A percentile compares a stretch with the other conserved stretches of the same genome.
Conservation (phyloP, 177 flowering plant species). For the Vitis hybrid region DNA sequence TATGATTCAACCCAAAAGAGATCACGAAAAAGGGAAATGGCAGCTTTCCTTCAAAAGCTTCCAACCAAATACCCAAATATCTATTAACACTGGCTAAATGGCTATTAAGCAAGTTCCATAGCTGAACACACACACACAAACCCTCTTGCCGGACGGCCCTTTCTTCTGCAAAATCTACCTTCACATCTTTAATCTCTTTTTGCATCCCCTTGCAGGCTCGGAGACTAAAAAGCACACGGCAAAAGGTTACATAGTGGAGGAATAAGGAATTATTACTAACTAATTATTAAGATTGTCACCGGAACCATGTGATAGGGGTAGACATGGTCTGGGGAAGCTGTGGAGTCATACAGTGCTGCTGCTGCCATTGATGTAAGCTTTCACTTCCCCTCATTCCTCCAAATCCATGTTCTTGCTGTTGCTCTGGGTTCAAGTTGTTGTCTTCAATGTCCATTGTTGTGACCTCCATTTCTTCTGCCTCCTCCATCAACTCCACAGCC, state of each 20-base stretch:
- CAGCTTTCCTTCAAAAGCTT: no score
- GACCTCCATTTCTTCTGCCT: slow-evolving; percentile 39
- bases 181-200: no score
- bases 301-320: slow-evolving; percentile 57
- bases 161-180: no score
- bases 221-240: not conserved
- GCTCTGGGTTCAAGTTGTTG: not conserved
- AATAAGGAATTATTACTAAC: not conserved
- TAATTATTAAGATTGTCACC: slow-evolving; percentile 9
- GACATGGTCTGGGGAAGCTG: slow-evolving; percentile 44
- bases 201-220: not conserved
- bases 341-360: slow-evolving; percentile 56
- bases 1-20: no score
- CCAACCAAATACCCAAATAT: no score
- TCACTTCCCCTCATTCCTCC: slow-evolving; percentile 17
- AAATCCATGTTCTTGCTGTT: slow-evolving; percentile 1
- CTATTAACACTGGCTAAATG: no score
- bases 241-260: not conserved
- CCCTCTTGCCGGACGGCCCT: no score
- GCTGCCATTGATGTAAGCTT: slow-evolving; percentile 48
- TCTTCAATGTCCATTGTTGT: slow-evolving; percentile 53
- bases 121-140: no score
- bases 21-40: no score
- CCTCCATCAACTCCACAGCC: slow-evolving; percentile 47
- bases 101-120: no score